These are phyloP conservation scores for Rhodotorula kratochvilovae DNA, from an alignment of 768 basidiomycete species.

Conservation along the genomic window DNA sequence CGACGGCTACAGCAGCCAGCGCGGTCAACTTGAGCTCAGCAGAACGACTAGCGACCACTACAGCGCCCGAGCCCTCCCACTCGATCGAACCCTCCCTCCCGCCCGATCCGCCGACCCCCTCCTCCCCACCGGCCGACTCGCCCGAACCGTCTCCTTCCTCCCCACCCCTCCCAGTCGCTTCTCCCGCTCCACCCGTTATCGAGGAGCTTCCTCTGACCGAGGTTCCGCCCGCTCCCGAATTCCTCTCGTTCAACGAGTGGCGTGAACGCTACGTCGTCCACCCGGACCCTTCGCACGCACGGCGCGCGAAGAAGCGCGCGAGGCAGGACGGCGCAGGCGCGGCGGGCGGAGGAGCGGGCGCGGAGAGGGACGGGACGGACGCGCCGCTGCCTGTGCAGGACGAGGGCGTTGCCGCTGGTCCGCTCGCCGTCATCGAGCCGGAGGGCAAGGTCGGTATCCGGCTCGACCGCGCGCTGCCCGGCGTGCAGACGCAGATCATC, in stretches of 20 bases:
- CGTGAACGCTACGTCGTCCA: slow-evolving; percentile 62
- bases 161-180: not conserved
- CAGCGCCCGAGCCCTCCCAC: no score
- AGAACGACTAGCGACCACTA: not conserved
- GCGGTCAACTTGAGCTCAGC: not conserved
- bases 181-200: not conserved
- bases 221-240: slow-evolving; percentile 31
- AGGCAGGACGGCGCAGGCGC: slow-evolving; percentile 23
- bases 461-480: not conserved
- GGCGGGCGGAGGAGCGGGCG: not conserved
- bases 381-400: not conserved
- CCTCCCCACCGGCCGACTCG: not conserved
- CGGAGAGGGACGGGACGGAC: slow-evolving; percentile 25
- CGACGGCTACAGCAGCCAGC: not conserved
- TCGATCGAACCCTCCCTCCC: no score
- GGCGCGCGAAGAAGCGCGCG: slow-evolving; percentile 29
- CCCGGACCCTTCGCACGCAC: slow-evolving; percentile 31
- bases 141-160: not conserved
- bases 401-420: not conserved
- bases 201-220: slow-evolving; percentile 16
- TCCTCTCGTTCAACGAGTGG: slow-evolving; percentile 85
- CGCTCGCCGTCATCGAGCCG: not conserved
- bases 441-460: not conserved
- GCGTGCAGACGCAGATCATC: not conserved
- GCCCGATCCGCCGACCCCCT: not conserved